These are phyloP conservation scores for Trametes sanguinea DNA, from an alignment of 768 basidiomycete genomes.

Conservation along the genomic window DNA sequence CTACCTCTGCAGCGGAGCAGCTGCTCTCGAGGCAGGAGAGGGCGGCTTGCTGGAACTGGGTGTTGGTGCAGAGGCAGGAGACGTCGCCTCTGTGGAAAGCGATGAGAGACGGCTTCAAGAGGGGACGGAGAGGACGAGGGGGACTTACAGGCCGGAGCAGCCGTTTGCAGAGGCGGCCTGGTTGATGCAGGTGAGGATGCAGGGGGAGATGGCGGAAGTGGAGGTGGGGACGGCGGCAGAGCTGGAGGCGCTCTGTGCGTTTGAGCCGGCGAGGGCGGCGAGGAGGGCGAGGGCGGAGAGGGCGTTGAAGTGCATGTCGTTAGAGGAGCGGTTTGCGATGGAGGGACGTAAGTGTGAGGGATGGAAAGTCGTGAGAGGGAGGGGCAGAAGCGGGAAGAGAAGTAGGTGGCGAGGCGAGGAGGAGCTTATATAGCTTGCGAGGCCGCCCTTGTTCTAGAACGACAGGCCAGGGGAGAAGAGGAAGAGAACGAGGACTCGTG, in stretches of 20 bases:
- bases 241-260: constrained; percentile 18
- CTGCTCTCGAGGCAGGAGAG: constrained; percentile 35
- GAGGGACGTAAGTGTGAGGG: neutral
- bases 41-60: constrained; percentile 39
- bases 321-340: neutral
- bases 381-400: neutral
- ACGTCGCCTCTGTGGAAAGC: constrained; percentile 37
- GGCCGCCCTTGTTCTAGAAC: too few relatives aligned
- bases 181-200: constrained; percentile 23
- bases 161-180: constrained; percentile 16
- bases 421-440: too few relatives aligned
- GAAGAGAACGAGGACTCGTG: too few relatives aligned
- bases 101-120: neutral
- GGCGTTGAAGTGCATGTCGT: constrained; percentile 8
- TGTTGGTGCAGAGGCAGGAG: constrained; percentile 42
- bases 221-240: constrained; percentile 5
- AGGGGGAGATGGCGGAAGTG: constrained; percentile 12
- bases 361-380: neutral
- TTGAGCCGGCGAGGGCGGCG: constrained; percentile 5
- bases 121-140: neutral
- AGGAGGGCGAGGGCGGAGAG: constrained; percentile 11
- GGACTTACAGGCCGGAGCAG: constrained; percentile 23
- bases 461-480: too few relatives aligned
- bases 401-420: neutral
- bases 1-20: constrained; percentile 38